phyloP scores from a whole-genome alignment of 2,329 filamentous ascomycete genomes.

The Fusarium sp. region DNA sequence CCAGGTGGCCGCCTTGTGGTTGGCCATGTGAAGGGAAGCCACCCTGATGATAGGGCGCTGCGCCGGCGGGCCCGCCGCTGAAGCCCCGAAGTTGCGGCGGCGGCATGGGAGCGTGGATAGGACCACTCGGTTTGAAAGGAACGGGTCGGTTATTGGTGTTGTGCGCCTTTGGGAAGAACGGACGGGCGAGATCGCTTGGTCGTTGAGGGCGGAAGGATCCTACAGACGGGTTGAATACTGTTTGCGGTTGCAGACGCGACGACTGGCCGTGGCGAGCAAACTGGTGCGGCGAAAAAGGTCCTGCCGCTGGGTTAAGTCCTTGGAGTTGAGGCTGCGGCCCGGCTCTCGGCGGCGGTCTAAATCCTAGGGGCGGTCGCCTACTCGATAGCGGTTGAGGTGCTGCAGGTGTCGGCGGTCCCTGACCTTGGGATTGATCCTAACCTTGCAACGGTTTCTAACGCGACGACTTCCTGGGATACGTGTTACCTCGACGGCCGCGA shows the following conservation, averaged over 20 bases:
- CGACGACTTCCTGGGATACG: conserved; percentile 34
- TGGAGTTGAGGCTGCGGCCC: not conserved
- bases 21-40: conserved; percentile 63
- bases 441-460: conserved; percentile 43
- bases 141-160: not conserved
- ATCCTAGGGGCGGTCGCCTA: not conserved
- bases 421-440: conserved; percentile 2
- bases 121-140: not conserved
- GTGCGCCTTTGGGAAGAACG: not conserved
- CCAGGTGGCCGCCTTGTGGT: conserved; percentile 61
- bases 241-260: not conserved
- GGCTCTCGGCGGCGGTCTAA: not conserved
- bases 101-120: conserved; percentile 43
- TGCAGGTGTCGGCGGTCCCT: not conserved
- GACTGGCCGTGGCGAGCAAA: not conserved
- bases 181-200: not conserved
- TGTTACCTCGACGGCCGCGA: conserved; percentile 30
- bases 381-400: not conserved
- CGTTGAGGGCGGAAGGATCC: not conserved
- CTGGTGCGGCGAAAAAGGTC: not conserved
- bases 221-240: not conserved
- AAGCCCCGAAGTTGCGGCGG: conserved; percentile 52
- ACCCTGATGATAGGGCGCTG: conserved; percentile 53
- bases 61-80: conserved; percentile 49
- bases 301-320: not conserved